phyloP scores from a whole-genome alignment of 306 rosid genomes.

The Quercus agrifolia region DNA sequence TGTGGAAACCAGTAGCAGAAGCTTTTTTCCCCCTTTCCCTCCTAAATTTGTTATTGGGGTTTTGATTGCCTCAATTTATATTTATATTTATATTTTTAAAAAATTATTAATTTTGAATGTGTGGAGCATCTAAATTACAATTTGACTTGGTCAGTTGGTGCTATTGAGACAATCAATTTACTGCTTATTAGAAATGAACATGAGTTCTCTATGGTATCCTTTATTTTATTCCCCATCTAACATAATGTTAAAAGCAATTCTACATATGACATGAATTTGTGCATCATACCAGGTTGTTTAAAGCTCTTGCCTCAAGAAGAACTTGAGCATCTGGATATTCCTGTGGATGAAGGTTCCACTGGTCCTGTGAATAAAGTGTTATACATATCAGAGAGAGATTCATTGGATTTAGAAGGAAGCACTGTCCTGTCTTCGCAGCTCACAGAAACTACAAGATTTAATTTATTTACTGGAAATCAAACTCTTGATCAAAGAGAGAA shows the following conservation, averaged over 20 bases:
- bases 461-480: conserved; percentile 88
- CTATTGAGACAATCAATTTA: neutral
- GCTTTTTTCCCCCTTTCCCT: neutral
- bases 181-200: neutral
- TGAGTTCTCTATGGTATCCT: neutral
- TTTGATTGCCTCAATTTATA: neutral
- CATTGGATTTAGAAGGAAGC: conserved; percentile 35
- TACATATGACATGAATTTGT: conserved; percentile 14
- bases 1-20: neutral
- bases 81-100: too few species aligned
- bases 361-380: conserved; percentile 43
- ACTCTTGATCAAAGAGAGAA: conserved; percentile 63
- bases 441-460: conserved; percentile 49
- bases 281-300: conserved; percentile 71
- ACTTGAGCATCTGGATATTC: conserved; percentile 75
- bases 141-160: neutral
- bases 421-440: conserved; percentile 36
- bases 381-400: conserved; percentile 48
- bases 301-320: conserved; percentile 71
- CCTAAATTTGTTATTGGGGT: neutral
- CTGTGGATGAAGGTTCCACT: conserved; percentile 32
- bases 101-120: neutral
- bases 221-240: neutral
- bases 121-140: neutral
- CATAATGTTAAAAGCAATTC: neutral